These are phyloP conservation scores for Saccharomycopsis synnaedendra DNA, from an alignment of 805 yeast genomes.

Conservation along the genomic window DNA sequence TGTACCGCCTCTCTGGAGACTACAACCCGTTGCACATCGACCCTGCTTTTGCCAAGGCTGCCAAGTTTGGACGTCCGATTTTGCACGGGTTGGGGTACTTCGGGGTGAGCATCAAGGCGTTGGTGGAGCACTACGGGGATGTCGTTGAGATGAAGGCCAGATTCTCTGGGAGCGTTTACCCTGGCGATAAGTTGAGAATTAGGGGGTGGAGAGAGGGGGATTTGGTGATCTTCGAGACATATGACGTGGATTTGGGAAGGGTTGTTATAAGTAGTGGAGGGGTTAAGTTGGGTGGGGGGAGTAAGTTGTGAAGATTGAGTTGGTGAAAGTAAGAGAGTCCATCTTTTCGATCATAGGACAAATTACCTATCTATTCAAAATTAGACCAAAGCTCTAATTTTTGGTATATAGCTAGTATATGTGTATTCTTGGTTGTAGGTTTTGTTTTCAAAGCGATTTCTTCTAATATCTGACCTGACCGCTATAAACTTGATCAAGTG, in stretches of 20 bases:
- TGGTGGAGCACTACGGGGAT: slow-evolving; percentile 71
- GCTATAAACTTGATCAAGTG: no score
- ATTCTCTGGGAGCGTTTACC: slow-evolving; percentile 85
- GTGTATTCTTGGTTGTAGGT: no score
- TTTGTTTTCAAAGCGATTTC: no score
- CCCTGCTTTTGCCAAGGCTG: slow-evolving; percentile 81
- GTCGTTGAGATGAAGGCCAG: slow-evolving; percentile 81
- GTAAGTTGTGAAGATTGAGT: slow-evolving; percentile 1
- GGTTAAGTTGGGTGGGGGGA: slow-evolving; percentile 35
- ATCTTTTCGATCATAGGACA: no score
- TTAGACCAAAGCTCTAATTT: no score
- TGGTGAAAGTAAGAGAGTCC: no score
- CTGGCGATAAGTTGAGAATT: slow-evolving; percentile 80
- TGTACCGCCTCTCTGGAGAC: slow-evolving; percentile 89
- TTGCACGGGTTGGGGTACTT: slow-evolving; percentile 86
- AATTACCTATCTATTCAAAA: no score
- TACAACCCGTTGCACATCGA: slow-evolving; percentile 93
- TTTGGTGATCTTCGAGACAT: slow-evolving; percentile 66
- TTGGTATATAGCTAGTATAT: no score
- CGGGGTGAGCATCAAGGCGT: slow-evolving; percentile 69
- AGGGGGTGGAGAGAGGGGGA: slow-evolving; percentile 75
- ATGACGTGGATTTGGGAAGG: slow-evolving; percentile 65
- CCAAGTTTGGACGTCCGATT: slow-evolving; percentile 76
- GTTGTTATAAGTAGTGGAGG: slow-evolving; percentile 85
- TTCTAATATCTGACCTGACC: no score